Base-by-base conservation (phyloP, 495 filamentous ascomycete genomes). In the Thermothielavioides terrestris region DNA sequence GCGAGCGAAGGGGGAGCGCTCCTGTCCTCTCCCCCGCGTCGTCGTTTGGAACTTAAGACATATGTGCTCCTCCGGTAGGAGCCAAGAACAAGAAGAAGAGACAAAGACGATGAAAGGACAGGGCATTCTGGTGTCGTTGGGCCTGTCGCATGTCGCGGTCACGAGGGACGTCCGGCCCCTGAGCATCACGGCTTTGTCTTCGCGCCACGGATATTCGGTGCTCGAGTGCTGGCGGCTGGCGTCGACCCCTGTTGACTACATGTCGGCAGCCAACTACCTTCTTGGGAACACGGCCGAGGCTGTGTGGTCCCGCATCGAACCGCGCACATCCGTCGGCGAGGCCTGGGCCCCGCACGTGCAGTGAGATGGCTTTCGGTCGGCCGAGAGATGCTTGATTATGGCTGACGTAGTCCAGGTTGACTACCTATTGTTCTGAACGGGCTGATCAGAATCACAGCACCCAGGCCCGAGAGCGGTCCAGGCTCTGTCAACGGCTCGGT, bases 261-360 rank as follows among this genome's bases (percentile, higher is more conserved):
- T 55, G 58, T 52, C 49, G 4, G 61, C 61, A 9, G 53, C 43
- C 28, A 63, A 63, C 47, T 63, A 63, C 32, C 50, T 42, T 26
- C 18, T 63, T n/a, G 57, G 54, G 17, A 57, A 57, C 39, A 61
- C 61, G 4, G 57, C 55, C 2, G 25, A 15, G 14, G 61, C 58
- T 2, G 54, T 48, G 2, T 63, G 61, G 61, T 63, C 61, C 4
- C 47, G 50, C 28, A 61, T 61, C 20, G 49, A 59, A 23, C 61
- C 61, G 6, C 49, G 53, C 2, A 63, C 58, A 1, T 5, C 21
- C 4, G 38, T 61, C 1, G 61, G 61, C n/a, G 55, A 63, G 49
- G 61, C 61, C 1, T 61, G 61, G 61, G 61, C 61, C 12, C 61
- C 61, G 4, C 43, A 55, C 28, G 55, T 56, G 9, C 61, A 63